Conservation (phyloP, 164 flowering plant genomes). For the Malania oleifera region DNA sequence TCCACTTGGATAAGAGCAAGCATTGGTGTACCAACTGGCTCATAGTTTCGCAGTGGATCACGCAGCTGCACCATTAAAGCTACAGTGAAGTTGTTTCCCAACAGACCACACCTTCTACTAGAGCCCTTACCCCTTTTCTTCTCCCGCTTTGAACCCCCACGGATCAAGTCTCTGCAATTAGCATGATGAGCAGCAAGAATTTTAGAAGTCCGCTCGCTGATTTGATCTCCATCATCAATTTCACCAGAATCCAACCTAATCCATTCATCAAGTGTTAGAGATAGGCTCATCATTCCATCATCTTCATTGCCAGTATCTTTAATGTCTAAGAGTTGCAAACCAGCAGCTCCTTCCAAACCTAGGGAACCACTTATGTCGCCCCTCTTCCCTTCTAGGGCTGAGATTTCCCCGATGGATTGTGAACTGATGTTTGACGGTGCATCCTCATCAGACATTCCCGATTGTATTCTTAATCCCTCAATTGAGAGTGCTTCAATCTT, state of each 20-base stretch:
- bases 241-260: slow-evolving; percentile 85
- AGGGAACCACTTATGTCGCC: slow-evolving; percentile 44
- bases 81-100: slow-evolving; percentile 88
- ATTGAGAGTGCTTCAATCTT: slow-evolving; percentile 90
- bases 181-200: slow-evolving; percentile 93
- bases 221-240: slow-evolving; percentile 60
- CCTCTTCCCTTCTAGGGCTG: slow-evolving; percentile 60
- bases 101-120: slow-evolving; percentile 61
- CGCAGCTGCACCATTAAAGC: slow-evolving; percentile 92
- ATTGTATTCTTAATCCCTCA: slow-evolving; percentile 89
- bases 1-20: slow-evolving; percentile 89
- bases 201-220: slow-evolving; percentile 62
- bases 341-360: slow-evolving; percentile 76
- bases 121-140: slow-evolving; percentile 48
- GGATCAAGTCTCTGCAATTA: slow-evolving; percentile 34
- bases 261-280: slow-evolving; percentile 92
- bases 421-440: slow-evolving; percentile 74
- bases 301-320: slow-evolving; percentile 56
- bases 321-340: slow-evolving; percentile 68
- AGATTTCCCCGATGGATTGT: slow-evolving; percentile 54
- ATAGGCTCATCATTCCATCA: slow-evolving; percentile 84
- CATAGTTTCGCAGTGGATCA: slow-evolving; percentile 88
- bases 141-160: slow-evolving; percentile 49
- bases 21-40: slow-evolving; percentile 95
- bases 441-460: slow-evolving; percentile 77